A percentile compares a stretch with the other conserved stretches of the same genome.
phyloP scores from a whole-genome alignment of 208 protist genomes.

The Angomonas deanei region DNA sequence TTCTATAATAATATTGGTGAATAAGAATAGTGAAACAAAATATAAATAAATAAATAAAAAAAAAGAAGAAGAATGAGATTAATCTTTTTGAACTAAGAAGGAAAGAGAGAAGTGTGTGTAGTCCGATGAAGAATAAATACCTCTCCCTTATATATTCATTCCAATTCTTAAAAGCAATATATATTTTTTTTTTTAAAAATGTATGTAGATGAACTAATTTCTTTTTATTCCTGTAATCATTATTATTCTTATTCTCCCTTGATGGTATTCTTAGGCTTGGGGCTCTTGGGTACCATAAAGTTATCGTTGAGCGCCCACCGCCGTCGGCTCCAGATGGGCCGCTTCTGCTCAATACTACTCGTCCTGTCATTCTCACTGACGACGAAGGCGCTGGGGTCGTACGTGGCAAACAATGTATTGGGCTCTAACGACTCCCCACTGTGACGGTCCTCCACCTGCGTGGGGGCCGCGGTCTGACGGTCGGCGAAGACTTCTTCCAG shows the following conservation, averaged over 20 bases:
- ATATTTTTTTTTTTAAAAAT: not conserved
- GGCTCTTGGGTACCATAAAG: constrained; percentile 79
- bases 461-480: constrained; percentile 29
- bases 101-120: not conserved
- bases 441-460: constrained; percentile 53
- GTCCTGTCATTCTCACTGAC: constrained; percentile 19
- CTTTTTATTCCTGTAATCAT: not conserved
- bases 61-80: constrained; percentile 2
- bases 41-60: constrained; percentile 18
- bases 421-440: constrained; percentile 61
- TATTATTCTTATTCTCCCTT: constrained; percentile 39
- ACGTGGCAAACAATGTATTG: constrained; percentile 82
- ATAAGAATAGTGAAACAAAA: not conserved
- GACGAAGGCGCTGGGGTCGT: constrained; percentile 77
- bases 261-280: constrained; percentile 87
- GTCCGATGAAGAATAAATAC: not conserved
- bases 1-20: not conserved
- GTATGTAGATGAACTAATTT: not conserved
- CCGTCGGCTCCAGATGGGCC: constrained; percentile 76
- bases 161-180: not conserved
- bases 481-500: constrained; percentile 50
- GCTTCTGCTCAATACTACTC: constrained; percentile 18
- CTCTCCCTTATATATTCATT: no score
- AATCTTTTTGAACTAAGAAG: constrained; percentile 15
- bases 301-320: constrained; percentile 82